Evolutionary conservation across 805 yeast genomes (phyloP), one percentile per base, ranked within the genome.

Genomic region (Soucietia sequanensis): DNA sequence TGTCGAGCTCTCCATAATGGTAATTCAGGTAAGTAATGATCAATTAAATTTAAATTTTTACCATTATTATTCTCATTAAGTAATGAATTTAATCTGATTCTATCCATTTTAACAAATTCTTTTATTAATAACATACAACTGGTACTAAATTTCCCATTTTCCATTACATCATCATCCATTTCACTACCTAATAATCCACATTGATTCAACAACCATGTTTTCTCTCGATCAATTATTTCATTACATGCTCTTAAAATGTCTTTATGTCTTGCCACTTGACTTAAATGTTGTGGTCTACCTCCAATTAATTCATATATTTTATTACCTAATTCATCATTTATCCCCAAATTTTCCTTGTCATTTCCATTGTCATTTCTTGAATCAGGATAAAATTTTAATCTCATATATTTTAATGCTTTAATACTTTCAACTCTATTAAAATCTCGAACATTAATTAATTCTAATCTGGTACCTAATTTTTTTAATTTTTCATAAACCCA

Each of bases 91-190:
- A 61, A 43, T 13, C 69, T 47, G 13, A 54, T 47, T 19, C 72
- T 52, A 46, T 82, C 87, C 77, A 82, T 72, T n/a, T 77, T 75
- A 2, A 84, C 93, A 48, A 85, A 71, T 39, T 73, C 85, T 37
- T 75, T 66, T 76, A 83, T 80, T 35, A 84, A 60, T 5, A 80
- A 60, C 89, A 84, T 82, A 11, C 91, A 90, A 27, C 84, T 70
- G 6, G 80, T 65, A 2, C 88, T 70, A 47, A 84, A 84, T 55
- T 84, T 85, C 4, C 95, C 95, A 42, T 75, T 70, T 42, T 83
- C 90, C 84, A 84, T 83, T 5, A 86, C 95, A 60, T 86, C 95
- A 50, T 86, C 95, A 51, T 86, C 95, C 95, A 86, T 84, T 13
- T 70, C 78, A 44, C 69, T 71, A 2, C 95, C 95, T 7, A 86